Evolutionary conservation across 1,139 yeast genomes (phyloP).

Genomic region (Wickerhamiella pararugosa): DNA sequence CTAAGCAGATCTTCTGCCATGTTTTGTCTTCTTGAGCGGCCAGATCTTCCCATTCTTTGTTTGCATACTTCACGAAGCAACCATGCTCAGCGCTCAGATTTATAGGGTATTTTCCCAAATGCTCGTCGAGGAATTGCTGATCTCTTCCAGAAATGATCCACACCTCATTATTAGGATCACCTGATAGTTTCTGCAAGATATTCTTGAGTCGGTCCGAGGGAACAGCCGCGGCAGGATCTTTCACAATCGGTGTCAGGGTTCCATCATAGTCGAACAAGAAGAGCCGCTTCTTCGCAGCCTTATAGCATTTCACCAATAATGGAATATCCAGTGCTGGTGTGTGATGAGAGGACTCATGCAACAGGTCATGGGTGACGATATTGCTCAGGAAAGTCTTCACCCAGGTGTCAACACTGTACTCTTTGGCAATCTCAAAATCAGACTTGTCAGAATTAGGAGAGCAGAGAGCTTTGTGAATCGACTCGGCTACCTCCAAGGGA

Average conservation of each 20-base stretch:
- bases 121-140: conserved; percentile 71
- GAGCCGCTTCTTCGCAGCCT: conserved; percentile 48
- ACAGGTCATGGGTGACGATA: conserved; percentile 36
- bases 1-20: conserved; percentile 76
- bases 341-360: conserved; percentile 33
- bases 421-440: conserved; percentile 43
- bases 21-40: conserved; percentile 79
- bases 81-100: conserved; percentile 97
- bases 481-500: conserved; percentile 77
- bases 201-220: conserved; percentile 63
- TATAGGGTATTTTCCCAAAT: conserved; percentile 59
- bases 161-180: conserved; percentile 70
- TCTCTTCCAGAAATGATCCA: conserved; percentile 98
- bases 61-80: conserved; percentile 70
- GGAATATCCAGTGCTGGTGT: conserved; percentile 76
- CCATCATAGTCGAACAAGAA: conserved; percentile 95
- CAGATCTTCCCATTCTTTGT: conserved; percentile 60
- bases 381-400: conserved; percentile 45
- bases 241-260: conserved; percentile 86
- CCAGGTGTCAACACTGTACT: conserved; percentile 74
- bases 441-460: conserved; percentile 17
- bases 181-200: conserved; percentile 44
- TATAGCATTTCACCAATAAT: conserved; percentile 40
- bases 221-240: conserved; percentile 96
- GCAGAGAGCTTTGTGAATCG: conserved; percentile 54